Evolutionary conservation across 257 asterid species (phyloP).

Genomic region (Capsicum chinense): DNA sequence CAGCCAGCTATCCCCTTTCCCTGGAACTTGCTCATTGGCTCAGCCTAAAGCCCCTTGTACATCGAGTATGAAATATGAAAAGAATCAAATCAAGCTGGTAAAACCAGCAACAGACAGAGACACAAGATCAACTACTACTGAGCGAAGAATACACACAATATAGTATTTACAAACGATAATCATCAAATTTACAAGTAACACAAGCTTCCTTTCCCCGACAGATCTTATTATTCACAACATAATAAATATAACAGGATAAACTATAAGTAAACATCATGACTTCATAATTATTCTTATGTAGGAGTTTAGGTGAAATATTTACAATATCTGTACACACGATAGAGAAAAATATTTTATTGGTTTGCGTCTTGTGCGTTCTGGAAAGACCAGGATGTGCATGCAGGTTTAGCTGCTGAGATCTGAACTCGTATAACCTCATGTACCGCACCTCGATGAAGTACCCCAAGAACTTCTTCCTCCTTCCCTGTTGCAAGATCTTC

Average conservation of each 20-base stretch:
- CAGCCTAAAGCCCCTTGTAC: not conserved
- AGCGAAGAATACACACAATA: not conserved
- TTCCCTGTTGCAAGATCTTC: conserved; percentile 50
- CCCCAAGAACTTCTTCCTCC: conserved; percentile 63
- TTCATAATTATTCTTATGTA: not conserved
- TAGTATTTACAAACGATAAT: not conserved
- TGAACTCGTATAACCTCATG: conserved; percentile 83
- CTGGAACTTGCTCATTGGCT: not conserved
- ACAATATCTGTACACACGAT: not conserved
- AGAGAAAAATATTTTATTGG: conserved; percentile 25
- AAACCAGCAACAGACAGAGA: not conserved
- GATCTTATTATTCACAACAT: not conserved
- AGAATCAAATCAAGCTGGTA: not conserved
- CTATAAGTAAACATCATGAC: not conserved
- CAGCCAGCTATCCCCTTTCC: not conserved
- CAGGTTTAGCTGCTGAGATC: conserved; percentile 59
- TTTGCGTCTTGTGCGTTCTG: conserved; percentile 43
- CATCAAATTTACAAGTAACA: not conserved
- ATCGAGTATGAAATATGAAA: not conserved
- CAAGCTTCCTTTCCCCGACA: not conserved
- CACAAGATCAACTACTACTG: not conserved
- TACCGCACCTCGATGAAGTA: conserved; percentile 77
- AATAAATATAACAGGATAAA: not conserved
- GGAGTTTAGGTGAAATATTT: not conserved
- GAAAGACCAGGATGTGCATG: conserved; percentile 56